Evolutionary conservation across 306 rosid genomes (phyloP).

Genomic region (Datisca glomerata): DNA sequence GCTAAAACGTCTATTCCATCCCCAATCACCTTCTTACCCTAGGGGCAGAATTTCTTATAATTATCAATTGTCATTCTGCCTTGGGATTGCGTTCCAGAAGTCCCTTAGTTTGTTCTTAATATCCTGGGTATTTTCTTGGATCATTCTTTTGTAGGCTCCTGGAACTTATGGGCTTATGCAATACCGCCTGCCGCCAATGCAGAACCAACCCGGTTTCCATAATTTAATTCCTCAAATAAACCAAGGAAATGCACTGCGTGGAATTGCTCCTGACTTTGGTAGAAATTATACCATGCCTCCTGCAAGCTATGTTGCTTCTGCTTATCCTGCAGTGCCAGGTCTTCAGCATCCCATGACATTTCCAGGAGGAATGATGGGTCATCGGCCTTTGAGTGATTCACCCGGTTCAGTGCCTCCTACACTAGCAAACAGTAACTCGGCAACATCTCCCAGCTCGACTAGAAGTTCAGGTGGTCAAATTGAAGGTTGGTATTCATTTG

Average conservation of each 20-base stretch:
- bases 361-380: conserved; percentile 68
- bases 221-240: conserved; percentile 69
- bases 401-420: conserved; percentile 61
- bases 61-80: too few relatives aligned
- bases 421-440: conserved; percentile 34
- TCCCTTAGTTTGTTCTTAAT: too few relatives aligned
- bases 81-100: too few relatives aligned
- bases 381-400: conserved; percentile 53
- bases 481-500: conserved; percentile 59
- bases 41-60: too few relatives aligned
- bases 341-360: conserved; percentile 81
- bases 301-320: conserved; percentile 57
- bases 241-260: conserved; percentile 74
- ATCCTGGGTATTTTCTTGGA: too few relatives aligned
- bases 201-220: conserved; percentile 84
- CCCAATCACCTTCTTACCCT: too few relatives aligned
- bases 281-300: conserved; percentile 69
- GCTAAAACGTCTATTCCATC: too few relatives aligned
- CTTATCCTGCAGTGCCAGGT: conserved; percentile 72
- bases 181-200: conserved; percentile 82
- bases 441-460: conserved; percentile 48
- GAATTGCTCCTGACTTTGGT: conserved; percentile 46
- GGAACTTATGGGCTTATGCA: conserved; percentile 81
- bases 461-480: conserved; percentile 65
- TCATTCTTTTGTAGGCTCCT: conserved; percentile 52